Evolutionary conservation across 2,329 filamentous ascomycete species (phyloP).

Genomic region (Aspergillus sp.): DNA sequence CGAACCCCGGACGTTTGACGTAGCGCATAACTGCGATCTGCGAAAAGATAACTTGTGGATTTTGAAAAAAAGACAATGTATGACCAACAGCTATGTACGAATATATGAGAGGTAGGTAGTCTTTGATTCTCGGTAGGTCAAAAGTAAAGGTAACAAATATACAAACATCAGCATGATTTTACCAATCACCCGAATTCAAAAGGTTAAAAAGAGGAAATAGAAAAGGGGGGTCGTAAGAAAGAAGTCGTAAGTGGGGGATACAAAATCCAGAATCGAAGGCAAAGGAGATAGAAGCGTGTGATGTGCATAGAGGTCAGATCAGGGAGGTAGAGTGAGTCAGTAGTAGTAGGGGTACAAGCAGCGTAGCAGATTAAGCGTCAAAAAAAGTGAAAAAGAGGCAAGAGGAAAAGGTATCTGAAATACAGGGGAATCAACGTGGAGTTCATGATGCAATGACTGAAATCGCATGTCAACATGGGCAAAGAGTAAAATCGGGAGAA

Average conservation of each 20-base stretch:
- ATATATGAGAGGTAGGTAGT: background rate
- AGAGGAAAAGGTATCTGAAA: constrained; percentile 25
- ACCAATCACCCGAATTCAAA: constrained; percentile 2
- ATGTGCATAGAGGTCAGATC: background rate
- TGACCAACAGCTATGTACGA: background rate
- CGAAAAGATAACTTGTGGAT: too few species aligned
- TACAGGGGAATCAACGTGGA: constrained; percentile 30
- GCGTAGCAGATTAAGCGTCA: constrained; percentile 8
- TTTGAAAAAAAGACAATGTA: background rate
- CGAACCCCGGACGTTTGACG: too few species aligned
- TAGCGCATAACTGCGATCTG: too few species aligned
- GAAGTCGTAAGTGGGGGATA: background rate
- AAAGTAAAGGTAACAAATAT: background rate
- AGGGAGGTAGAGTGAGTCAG: background rate
- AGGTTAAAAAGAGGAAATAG: background rate
- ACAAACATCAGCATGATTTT: background rate
- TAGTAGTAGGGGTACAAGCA: background rate
- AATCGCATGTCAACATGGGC: constrained; percentile 22
- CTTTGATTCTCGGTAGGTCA: background rate
- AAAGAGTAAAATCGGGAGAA: constrained; percentile 18
- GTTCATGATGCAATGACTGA: constrained; percentile 32
- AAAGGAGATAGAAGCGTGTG: background rate
- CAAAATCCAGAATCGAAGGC: constrained; percentile 1
- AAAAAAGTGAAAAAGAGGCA: constrained; percentile 14
- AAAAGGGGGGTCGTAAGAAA: background rate